Evolutionary conservation across 2,329 filamentous ascomycete genomes (phyloP).

Genomic region (Decorospora gaudefroyi): DNA sequence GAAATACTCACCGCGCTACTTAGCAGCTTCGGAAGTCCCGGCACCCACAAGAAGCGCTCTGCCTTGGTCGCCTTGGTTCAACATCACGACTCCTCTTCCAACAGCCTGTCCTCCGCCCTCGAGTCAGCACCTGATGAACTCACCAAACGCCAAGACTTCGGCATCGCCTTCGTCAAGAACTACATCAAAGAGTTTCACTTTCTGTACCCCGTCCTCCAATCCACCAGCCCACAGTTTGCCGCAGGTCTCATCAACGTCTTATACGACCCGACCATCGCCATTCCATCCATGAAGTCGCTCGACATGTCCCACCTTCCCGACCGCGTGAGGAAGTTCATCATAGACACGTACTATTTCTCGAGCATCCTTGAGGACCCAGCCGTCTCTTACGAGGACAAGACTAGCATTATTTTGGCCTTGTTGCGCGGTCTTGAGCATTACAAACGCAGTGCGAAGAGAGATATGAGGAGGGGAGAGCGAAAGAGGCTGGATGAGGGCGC

Average conservation of each 20-base stretch:
- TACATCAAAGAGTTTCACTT: conserved; percentile 5
- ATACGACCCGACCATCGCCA: not conserved
- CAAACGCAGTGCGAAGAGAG: not conserved
- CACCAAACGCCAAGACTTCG: not conserved
- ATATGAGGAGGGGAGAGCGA: conserved; percentile 4
- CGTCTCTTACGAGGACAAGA: conserved; percentile 1
- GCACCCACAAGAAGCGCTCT: too few relatives aligned
- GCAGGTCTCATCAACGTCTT: not conserved
- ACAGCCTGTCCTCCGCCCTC: not conserved
- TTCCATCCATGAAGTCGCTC: not conserved
- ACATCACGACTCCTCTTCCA: not conserved
- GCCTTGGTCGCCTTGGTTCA: too few relatives aligned
- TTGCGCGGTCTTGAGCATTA: not conserved
- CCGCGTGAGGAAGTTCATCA: conserved; percentile 2
- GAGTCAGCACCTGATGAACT: not conserved
- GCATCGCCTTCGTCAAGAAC: not conserved
- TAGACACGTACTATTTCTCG: conserved; percentile 3
- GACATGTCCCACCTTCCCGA: not conserved
- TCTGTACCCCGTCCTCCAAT: not conserved
- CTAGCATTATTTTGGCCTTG: conserved; percentile 1
- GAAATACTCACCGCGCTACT: too few relatives aligned
- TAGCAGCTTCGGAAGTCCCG: too few relatives aligned
- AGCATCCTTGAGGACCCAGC: not conserved
- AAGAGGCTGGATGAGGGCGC: conserved; percentile 5
- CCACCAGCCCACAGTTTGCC: not conserved